Base-by-base conservation (phyloP, 2,329 filamentous ascomycete genomes). In the Ceratocystiopsis brevicomis region DNA sequence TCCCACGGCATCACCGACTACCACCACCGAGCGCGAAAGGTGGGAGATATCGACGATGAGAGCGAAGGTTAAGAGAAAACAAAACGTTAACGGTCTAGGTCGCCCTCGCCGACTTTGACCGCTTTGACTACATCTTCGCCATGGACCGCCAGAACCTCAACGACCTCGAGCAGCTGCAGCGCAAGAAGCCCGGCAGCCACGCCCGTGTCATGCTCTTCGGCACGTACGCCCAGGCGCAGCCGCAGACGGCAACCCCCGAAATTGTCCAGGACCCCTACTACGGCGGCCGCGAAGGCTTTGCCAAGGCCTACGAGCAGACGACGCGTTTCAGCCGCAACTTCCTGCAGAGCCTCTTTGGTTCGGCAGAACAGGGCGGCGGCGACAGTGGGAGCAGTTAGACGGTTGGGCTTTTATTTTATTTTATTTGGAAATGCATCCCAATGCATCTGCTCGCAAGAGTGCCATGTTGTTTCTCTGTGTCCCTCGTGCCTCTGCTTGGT, bases 231-330 rank as follows among this genome's bases (percentile, higher is more conserved):
- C 81, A 81, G 3, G 73, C 65, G 33, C 71, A 56, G 55, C 72
- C 61, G 52, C 81, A 81, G 4, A 73, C 65, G 33, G 71, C 56
- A 55, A 71, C 61, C n/a, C 67, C 71, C 17, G 82, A 94, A 63
- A 71, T 83, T 40, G 77, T 95, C 10, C 66, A 73, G 46, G 90
- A 96, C 59, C 90, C 90, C 14, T 98, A 96, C 62, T 96, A 96
- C 59, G 86, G 84, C n/a, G 85, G 75, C 13, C 63, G 67, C 4
- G 72, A 82, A 51, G 86, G 85, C 2, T 96, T 96, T 56, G 74
- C 81, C 53, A 73, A 70, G 54, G 84, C 86, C n/a, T 96, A 81
- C 60, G 76, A 88, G 61, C 87, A 95, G 66, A 79, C 80, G 49
- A 64, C 68, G 47, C 67, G 80, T 48, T 94, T 92, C 57, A 78